Evolutionary conservation across 139 green algal species (phyloP), one percentile per base, ranked within the genome.

Genomic region (Marvania coccoides): DNA sequence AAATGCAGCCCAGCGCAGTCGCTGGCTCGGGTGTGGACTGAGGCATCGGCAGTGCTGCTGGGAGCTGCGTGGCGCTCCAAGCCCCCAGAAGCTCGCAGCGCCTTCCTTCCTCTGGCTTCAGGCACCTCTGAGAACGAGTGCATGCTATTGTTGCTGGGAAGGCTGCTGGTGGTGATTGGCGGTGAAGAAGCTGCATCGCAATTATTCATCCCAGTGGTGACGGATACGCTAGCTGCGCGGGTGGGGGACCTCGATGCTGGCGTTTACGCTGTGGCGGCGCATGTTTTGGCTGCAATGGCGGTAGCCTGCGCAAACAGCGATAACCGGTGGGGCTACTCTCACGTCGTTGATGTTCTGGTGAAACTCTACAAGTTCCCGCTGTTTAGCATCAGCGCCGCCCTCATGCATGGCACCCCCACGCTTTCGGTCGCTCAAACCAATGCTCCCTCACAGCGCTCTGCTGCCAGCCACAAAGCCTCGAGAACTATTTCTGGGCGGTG

Each of bases 321-420:
- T 30, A 59, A 37, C 8, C 56, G 57, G 30, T 85, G 78, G 78
- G 79, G 56, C 5, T 79, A 77, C 46, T 61, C 80, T 40, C 68
- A 64, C 24, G 72, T 82, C 14, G 54, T 82, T 2, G 79, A 83
- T 19, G 57, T 74, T n/a, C 62, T 86, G 13, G 54, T 78, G 55
- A 85, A 85, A 61, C 64, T 85, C 5, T 86, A 85, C 63, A 80
- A 77, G 47, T 69, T 69, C 65, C 69, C 77, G 35, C 24, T 71
- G 34, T 69, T 65, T 24, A 47, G 46, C 9, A 67, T 83, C 29
- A 64, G 35, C 9, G 23, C 47, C 28, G 59, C 57, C 1, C 39
- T 85, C 26, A 48, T 85, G 58, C 57, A 75, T 63, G 67, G 64
- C 47, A 68, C 31, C 6, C 35, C 24, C 6, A 63, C 34, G 2